These are phyloP conservation scores for Podila clonocystis DNA, from an alignment of 192 early-diverging fungal species.

Conservation along the genomic window DNA sequence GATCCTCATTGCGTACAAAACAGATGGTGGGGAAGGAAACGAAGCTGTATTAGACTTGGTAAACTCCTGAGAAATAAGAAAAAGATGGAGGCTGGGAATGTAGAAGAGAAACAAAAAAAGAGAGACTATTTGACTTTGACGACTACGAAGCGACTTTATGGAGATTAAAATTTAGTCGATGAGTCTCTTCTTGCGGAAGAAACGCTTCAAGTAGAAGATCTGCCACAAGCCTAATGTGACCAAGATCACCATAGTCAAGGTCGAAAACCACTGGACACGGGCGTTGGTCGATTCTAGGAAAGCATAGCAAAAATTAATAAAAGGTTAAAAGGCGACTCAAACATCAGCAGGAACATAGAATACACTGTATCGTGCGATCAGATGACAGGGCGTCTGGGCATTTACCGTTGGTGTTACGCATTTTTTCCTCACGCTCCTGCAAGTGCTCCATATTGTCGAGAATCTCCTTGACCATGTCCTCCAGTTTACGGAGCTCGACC, in stretches of 20 bases:
- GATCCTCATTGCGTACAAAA: too few relatives aligned
- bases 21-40: too few relatives aligned
- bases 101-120: conserved; percentile 1
- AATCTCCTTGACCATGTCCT: conserved; percentile 80
- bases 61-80: too few relatives aligned
- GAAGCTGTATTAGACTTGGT: too few relatives aligned
- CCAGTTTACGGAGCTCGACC: conserved; percentile 84
- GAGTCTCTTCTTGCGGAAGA: conserved; percentile 92
- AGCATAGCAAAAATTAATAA: background rate
- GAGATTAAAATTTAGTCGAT: conserved; percentile 64
- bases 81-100: too few relatives aligned
- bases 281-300: conserved; percentile 87
- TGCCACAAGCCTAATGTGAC: conserved; percentile 84
- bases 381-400: background rate
- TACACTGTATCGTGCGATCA: background rate
- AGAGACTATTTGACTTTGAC: background rate
- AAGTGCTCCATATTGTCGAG: conserved; percentile 88
- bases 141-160: background rate
- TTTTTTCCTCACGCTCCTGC: conserved; percentile 79
- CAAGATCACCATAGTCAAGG: conserved; percentile 79
- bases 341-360: background rate
- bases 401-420: conserved; percentile 90
- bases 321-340: background rate
- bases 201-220: conserved; percentile 87
- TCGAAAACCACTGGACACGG: conserved; percentile 85